phyloP scores from a whole-genome alignment of 140 eudicot genomes.

The Bidens hawaiensis region DNA sequence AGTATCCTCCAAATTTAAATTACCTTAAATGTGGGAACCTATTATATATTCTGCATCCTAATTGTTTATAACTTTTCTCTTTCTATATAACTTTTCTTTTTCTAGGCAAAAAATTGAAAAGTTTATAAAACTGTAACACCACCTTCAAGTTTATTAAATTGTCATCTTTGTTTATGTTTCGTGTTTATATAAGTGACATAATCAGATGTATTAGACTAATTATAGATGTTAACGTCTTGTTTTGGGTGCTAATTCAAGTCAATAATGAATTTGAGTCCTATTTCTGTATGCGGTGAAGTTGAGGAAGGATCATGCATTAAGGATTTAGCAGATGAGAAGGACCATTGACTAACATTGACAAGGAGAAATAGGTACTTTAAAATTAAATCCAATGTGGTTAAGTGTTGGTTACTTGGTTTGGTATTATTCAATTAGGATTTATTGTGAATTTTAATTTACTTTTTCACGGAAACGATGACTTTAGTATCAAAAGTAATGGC shows the following conservation, averaged over 20 bases:
- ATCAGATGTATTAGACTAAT: slow-evolving; percentile 4
- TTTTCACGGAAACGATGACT: background rate
- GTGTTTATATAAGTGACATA: too few relatives aligned
- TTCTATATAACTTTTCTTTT: too few relatives aligned
- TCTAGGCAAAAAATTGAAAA: too few relatives aligned
- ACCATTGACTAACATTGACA: background rate
- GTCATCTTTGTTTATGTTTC: too few relatives aligned
- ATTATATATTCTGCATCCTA: too few relatives aligned
- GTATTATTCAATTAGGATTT: background rate
- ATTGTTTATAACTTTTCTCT: too few relatives aligned
- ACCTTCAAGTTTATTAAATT: too few relatives aligned
- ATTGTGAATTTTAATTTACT: background rate
- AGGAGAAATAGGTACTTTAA: background rate
- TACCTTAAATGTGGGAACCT: too few relatives aligned
- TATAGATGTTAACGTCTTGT: slow-evolving; percentile 43
- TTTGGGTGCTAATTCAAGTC: slow-evolving; percentile 69
- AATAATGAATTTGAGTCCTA: slow-evolving; percentile 20
- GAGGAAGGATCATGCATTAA: background rate
- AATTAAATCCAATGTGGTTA: background rate
- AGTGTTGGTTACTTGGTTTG: too few relatives aligned
- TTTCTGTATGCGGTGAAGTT: background rate
- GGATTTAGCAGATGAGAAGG: slow-evolving; percentile 1
- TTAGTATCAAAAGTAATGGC: background rate
- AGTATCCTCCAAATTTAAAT: too few relatives aligned
- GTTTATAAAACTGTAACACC: too few relatives aligned